phyloP scores from a whole-genome alignment of 2,329 filamentous ascomycete species.

The Penicillium crustosum region DNA sequence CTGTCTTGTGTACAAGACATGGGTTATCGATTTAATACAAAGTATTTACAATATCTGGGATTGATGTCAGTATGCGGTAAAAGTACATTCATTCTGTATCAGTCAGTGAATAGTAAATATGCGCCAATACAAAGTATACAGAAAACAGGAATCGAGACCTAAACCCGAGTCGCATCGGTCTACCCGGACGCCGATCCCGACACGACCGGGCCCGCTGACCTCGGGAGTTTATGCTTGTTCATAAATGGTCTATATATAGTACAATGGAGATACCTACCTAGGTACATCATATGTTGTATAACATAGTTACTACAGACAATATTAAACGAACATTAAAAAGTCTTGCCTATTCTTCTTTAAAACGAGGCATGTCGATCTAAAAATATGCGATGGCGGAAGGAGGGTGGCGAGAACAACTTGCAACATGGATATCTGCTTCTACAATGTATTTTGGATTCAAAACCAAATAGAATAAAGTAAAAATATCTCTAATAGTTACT shows the following conservation, averaged over 20 bases:
- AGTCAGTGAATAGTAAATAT: not conserved
- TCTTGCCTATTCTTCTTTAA: not conserved
- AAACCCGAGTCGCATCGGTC: not conserved
- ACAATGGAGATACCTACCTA: not conserved
- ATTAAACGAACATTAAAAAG: not conserved
- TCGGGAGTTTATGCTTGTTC: not conserved
- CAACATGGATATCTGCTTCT: not conserved
- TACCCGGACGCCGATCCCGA: constrained; percentile 4
- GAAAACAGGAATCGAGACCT: not conserved
- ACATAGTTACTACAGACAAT: not conserved
- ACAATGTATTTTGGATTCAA: no score
- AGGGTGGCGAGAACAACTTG: not conserved
- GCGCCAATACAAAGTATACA: not conserved
- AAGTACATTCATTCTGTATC: not conserved
- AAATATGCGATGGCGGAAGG: not conserved
- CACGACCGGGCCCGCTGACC: not conserved
- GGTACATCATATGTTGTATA: not conserved
- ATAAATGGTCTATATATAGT: not conserved
- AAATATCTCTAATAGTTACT: not conserved
- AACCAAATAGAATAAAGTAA: not conserved
- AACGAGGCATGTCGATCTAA: not conserved
- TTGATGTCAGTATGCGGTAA: not conserved
- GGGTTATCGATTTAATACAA: not conserved
- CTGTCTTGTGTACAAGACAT: no score
- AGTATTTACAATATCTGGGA: not conserved